Evolutionary conservation across 768 basidiomycete species (phyloP).

Genomic region (Dictyophora rubrovolvata): DNA sequence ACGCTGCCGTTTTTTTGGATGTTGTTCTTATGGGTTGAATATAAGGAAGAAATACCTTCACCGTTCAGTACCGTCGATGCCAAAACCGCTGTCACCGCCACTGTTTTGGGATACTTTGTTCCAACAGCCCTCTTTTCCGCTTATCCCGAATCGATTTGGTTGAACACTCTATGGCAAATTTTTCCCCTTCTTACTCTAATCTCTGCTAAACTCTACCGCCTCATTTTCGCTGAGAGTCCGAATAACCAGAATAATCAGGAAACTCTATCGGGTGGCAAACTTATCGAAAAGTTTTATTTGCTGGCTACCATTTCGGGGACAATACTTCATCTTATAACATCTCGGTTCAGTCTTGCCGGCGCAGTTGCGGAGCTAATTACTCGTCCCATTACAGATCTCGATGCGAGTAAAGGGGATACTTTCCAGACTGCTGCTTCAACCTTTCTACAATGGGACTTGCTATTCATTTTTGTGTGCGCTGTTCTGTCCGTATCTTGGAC

Average conservation of each 20-base stretch:
- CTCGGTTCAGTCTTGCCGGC: background rate
- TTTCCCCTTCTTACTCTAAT: slow-evolving; percentile 3
- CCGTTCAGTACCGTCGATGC: background rate
- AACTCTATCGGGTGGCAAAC: background rate
- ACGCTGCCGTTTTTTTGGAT: slow-evolving; percentile 5
- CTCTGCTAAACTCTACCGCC: background rate
- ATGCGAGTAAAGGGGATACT: slow-evolving; percentile 1
- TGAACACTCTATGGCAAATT: slow-evolving; percentile 4
- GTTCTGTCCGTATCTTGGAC: slow-evolving; percentile 4
- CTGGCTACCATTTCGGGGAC: background rate
- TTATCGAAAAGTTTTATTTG: background rate
- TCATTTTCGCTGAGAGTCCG: background rate
- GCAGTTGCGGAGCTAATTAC: background rate
- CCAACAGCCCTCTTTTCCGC: slow-evolving; percentile 1
- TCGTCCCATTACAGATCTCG: background rate
- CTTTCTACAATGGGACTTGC: slow-evolving; percentile 9
- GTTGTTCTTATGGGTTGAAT: background rate
- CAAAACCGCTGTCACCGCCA: background rate
- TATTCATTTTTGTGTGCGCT: background rate
- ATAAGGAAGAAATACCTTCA: background rate
- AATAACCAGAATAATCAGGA: background rate
- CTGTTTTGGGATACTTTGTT: slow-evolving; percentile 2
- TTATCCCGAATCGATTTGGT: background rate
- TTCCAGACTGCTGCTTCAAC: background rate
- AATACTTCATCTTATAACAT: background rate